Conservation (phyloP, 2,329 filamentous ascomycete species). For the Aspergillus sp. region DNA sequence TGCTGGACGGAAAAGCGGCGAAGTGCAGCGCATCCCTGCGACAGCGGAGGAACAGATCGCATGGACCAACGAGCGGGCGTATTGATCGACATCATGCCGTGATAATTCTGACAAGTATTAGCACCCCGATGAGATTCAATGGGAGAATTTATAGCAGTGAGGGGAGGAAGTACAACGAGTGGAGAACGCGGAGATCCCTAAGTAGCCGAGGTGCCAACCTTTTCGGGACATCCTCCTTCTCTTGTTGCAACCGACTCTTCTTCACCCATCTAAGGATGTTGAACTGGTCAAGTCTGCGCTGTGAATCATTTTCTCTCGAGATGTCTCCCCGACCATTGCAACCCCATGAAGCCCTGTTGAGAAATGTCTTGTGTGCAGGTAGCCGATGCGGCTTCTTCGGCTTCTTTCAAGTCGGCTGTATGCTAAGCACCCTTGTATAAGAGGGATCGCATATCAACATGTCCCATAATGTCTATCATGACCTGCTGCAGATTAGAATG, state of each 20-base stretch:
- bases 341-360: not conserved
- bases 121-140: not conserved
- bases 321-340: no score
- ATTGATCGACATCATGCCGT: constrained; percentile 7
- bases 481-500: no score
- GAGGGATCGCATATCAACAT: no score
- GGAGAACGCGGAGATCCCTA: not conserved
- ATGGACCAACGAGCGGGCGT: not conserved
- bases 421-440: not conserved
- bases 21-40: not conserved
- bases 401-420: not conserved
- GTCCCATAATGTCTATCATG: not conserved
- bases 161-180: not conserved
- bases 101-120: not conserved
- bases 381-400: not conserved
- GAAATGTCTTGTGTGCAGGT: not conserved
- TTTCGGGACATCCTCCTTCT: no score
- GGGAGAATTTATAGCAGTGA: not conserved
- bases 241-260: no score
- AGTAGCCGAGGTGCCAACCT: no score
- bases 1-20: constrained; percentile 14
- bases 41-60: not conserved
- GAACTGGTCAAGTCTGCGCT: no score
- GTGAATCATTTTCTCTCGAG: no score
- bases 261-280: no score